A percentile compares a stretch with the other conserved stretches of the same genome.
Conservation (phyloP, 805 yeast species). For the Ogataea kodamae region DNA sequence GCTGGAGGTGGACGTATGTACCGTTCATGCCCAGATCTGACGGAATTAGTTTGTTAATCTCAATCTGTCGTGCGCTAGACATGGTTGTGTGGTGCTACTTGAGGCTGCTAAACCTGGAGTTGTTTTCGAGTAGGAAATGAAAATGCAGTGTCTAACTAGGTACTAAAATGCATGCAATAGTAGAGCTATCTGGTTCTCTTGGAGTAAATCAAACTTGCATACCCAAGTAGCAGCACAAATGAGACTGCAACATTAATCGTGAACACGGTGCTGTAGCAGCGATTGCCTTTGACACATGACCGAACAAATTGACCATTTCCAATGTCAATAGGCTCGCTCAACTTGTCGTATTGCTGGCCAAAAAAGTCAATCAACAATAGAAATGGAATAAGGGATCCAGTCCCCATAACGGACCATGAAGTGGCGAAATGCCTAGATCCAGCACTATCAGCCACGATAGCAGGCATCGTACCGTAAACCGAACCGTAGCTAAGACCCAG, state of each 20-base stretch:
- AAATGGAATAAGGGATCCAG: slow-evolving; percentile 61
- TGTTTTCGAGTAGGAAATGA: no score
- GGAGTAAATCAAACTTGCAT: slow-evolving; percentile 12
- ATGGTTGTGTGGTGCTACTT: no score
- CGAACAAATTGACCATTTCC: slow-evolving; percentile 28
- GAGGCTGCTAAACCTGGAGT: no score
- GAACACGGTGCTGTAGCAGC: slow-evolving; percentile 50
- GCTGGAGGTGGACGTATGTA: no score
- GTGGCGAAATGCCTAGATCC: slow-evolving; percentile 69
- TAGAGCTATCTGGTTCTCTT: slow-evolving; percentile 1
- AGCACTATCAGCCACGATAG: slow-evolving; percentile 67
- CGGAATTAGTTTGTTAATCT: no score
- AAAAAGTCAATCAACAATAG: slow-evolving; percentile 52
- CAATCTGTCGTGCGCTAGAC: no score
- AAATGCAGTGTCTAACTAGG: no score
- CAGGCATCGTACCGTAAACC: slow-evolving; percentile 71
- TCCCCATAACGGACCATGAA: slow-evolving; percentile 70
- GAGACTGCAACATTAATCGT: slow-evolving; percentile 37
- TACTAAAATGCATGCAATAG: no score
- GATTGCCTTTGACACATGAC: slow-evolving; percentile 41
- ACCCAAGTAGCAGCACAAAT: slow-evolving; percentile 23
- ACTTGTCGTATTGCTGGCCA: slow-evolving; percentile 49
- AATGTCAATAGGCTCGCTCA: slow-evolving; percentile 39
- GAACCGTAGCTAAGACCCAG: slow-evolving; percentile 70
- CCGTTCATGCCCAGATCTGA: no score